Evolutionary conservation across 108 stramenopile genomes (phyloP).

Genomic region (Thalassiosira profunda): DNA sequence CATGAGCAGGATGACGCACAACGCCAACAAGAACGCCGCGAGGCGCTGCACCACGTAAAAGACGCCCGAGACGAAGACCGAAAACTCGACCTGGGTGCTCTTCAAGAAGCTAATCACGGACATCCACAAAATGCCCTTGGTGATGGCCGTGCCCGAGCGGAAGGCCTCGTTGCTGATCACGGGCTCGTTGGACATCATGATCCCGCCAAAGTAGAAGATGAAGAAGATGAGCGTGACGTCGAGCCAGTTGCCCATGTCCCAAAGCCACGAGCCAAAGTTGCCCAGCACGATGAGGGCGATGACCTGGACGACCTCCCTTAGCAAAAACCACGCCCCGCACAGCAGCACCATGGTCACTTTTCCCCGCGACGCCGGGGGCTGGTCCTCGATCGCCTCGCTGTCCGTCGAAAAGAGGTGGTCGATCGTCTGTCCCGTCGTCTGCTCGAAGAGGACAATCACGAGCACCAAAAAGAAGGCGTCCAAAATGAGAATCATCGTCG

Average conservation of each 20-base stretch:
- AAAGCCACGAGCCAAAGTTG: constrained; percentile 63
- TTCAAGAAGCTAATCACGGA: constrained; percentile 87
- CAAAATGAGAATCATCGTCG: constrained; percentile 78
- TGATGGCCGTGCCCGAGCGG: constrained; percentile 71
- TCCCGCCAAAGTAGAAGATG: constrained; percentile 67
- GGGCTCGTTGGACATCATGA: constrained; percentile 55
- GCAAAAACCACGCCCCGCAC: constrained; percentile 41
- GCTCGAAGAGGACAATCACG: constrained; percentile 76
- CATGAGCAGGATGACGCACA: constrained; percentile 77
- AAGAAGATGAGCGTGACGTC: constrained; percentile 75
- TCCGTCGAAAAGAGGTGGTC: constrained; percentile 48
- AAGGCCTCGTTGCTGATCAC: constrained; percentile 45
- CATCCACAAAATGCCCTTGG: constrained; percentile 79
- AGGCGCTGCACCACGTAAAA: constrained; percentile 81
- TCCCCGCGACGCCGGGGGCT: background rate
- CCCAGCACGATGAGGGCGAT: constrained; percentile 55
- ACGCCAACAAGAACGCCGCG: constrained; percentile 80
- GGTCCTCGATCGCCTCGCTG: background rate
- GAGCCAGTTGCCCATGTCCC: constrained; percentile 81
- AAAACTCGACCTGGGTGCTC: constrained; percentile 82
- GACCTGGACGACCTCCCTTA: constrained; percentile 50
- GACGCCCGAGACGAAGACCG: constrained; percentile 85
- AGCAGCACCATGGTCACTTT: constrained; percentile 20
- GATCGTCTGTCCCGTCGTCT: constrained; percentile 67
- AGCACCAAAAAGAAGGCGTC: constrained; percentile 71